Evolutionary conservation across 305 asterid species (phyloP), one percentile per base, ranked within the genome.

Genomic region (Rubia peregrina): DNA sequence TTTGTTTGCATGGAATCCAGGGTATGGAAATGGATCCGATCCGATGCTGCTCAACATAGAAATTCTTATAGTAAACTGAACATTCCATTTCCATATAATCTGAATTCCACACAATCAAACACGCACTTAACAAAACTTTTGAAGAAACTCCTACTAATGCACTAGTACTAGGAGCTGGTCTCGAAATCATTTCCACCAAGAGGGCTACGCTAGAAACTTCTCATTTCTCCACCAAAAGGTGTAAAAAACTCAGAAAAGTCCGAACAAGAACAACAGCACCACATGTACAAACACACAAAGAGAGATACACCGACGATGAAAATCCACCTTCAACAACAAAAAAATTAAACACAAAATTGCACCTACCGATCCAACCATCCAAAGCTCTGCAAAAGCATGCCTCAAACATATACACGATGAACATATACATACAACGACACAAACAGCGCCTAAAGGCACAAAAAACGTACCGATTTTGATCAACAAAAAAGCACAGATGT

Each of bases 311-410:
- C 5, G 5, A 61, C 22, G 9, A 33, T 7, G 6, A n/a, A 63
- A 63, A 36, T 5, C 16, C 26, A 63, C 42, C 67, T 33, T 16
- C 13, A 63, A 40, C 14, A 61, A 61, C n/a, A 13, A 44, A 66
- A 14, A 0, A 48, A 46, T 61, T 13, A 13, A 4, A 19, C 55
- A 69, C 36, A 13, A 44, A 55, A 21, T 56, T 56, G 9, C 24
- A 40, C 16, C 40, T 36, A 13, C 19, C n/a, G 65, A 69, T 69
- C 66, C 73, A 56, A 6, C 65, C 38, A 69, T 56, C 22, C 55
- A 69, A 40, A 33, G 57, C 12, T 22, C 42, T 67, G 44, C 16
- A 22, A 33, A 68, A 65, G 13, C 3, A 22, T 7, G 36, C n/a
- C 67, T 7, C 48, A 16, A 22, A 61, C 33, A n/a, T 6, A 6